A percentile compares a stretch with the other conserved stretches of the same genome.
Evolutionary conservation across 805 yeast species (phyloP).

Genomic region (Ogataea dorogensis): DNA sequence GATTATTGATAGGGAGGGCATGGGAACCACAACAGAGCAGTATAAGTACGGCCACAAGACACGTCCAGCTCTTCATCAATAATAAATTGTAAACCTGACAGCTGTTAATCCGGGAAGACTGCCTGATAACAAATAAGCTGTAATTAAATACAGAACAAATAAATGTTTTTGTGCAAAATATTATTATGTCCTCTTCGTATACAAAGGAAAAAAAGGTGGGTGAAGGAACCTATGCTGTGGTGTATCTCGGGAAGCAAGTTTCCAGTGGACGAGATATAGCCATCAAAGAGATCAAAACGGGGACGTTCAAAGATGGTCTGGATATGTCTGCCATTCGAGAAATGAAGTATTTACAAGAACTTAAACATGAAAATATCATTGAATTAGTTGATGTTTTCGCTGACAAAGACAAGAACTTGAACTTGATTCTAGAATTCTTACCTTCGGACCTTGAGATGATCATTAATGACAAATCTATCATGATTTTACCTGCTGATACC

Average conservation of each 20-base stretch:
- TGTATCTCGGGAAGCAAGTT: constrained; percentile 72
- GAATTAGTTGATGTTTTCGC: constrained; percentile 87
- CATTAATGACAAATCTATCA: constrained; percentile 71
- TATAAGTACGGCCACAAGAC: no score
- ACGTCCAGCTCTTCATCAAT: no score
- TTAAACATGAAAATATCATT: constrained; percentile 76
- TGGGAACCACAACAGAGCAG: constrained; percentile 1
- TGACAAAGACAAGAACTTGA: constrained; percentile 57
- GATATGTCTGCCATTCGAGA: constrained; percentile 98
- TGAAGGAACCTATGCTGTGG: constrained; percentile 99
- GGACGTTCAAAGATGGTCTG: constrained; percentile 90
- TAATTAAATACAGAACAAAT: neutral
- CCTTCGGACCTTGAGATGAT: constrained; percentile 91
- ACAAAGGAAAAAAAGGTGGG: constrained; percentile 82
- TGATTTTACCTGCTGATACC: constrained; percentile 82
- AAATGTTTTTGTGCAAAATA: no score
- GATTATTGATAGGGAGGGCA: constrained; percentile 2
- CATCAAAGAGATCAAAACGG: constrained; percentile 92
- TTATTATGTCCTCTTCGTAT: constrained; percentile 28
- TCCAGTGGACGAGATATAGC: constrained; percentile 67
- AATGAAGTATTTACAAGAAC: constrained; percentile 82
- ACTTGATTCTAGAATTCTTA: constrained; percentile 86
- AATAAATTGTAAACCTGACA: no score
- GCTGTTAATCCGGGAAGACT: no score
- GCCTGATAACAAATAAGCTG: no score